Evolutionary conservation across 176 grass and related monocot genomes (phyloP).

Genomic region (Puya raimondii): DNA sequence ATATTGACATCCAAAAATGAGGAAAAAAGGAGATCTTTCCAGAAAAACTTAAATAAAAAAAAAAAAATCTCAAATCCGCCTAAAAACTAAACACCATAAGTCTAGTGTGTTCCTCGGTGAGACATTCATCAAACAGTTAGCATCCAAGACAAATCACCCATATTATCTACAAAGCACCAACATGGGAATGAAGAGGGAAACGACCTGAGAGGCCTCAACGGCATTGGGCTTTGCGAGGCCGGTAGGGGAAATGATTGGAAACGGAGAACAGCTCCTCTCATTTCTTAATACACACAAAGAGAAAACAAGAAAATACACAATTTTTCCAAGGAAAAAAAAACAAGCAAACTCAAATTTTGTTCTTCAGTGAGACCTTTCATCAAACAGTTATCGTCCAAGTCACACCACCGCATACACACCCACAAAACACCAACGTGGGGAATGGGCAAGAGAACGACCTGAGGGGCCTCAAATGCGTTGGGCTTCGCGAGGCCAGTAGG

Average conservation of each 20-base stretch:
- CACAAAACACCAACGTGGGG: too few species aligned
- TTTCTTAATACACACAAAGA: background rate
- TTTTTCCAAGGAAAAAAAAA: background rate
- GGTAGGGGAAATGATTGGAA: background rate
- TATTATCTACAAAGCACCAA: background rate
- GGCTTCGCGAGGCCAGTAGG: constrained; percentile 67
- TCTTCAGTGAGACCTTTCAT: background rate
- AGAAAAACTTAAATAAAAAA: background rate
- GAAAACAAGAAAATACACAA: background rate
- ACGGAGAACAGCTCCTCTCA: background rate
- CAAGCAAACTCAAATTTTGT: background rate
- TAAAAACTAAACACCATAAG: background rate
- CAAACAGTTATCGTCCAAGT: constrained; percentile 17
- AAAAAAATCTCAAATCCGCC: background rate
- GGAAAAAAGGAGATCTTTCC: background rate
- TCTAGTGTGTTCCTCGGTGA: background rate
- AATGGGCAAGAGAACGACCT: constrained; percentile 14
- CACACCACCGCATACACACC: too few species aligned
- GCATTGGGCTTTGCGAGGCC: too few species aligned
- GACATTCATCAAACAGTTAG: constrained; percentile 11
- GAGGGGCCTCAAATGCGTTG: constrained; percentile 50
- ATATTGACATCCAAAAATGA: background rate
- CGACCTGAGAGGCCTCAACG: constrained; percentile 1
- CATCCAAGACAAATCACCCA: constrained; percentile 6
- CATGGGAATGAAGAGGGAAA: background rate